phyloP scores from a whole-genome alignment of 2,329 filamentous ascomycete genomes.

The Botrytis pseudocinerea region DNA sequence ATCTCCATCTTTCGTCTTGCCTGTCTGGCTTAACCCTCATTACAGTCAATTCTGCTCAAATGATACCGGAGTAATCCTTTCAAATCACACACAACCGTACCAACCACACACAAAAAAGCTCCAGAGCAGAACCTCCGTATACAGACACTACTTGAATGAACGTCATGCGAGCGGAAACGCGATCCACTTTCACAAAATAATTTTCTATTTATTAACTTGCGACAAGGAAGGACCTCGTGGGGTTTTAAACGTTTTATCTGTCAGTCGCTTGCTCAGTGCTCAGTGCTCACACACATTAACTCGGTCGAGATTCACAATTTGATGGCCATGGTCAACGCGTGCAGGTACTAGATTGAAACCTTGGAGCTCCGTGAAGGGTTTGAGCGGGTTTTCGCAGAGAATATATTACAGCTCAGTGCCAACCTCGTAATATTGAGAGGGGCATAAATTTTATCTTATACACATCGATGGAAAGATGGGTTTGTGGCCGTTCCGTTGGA shows the following conservation, averaged over 20 bases:
- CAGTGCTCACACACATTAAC: not conserved
- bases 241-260: constrained; percentile 8
- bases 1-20: constrained; percentile 3
- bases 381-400: not conserved
- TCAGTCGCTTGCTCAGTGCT: constrained; percentile 1
- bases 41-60: not conserved
- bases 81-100: not conserved
- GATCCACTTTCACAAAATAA: constrained; percentile 18
- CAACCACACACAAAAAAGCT: not conserved
- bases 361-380: constrained; percentile 1
- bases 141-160: constrained; percentile 9
- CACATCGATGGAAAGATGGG: constrained; percentile 57
- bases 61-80: not conserved
- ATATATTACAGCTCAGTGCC: constrained; percentile 11
- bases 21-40: constrained; percentile 9
- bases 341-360: constrained; percentile 20
- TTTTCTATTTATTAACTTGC: constrained; percentile 22
- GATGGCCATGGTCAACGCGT: constrained; percentile 18
- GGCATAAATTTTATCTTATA: constrained; percentile 21
- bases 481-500: constrained; percentile 80
- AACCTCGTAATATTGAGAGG: constrained; percentile 22
- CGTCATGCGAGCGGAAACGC: constrained; percentile 20
- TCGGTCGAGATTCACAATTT: constrained; percentile 16
- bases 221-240: constrained; percentile 25
- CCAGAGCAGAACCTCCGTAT: not conserved